Conservation (phyloP, 2,329 filamentous ascomycete species). For the Microcyclospora tardicrescens region DNA sequence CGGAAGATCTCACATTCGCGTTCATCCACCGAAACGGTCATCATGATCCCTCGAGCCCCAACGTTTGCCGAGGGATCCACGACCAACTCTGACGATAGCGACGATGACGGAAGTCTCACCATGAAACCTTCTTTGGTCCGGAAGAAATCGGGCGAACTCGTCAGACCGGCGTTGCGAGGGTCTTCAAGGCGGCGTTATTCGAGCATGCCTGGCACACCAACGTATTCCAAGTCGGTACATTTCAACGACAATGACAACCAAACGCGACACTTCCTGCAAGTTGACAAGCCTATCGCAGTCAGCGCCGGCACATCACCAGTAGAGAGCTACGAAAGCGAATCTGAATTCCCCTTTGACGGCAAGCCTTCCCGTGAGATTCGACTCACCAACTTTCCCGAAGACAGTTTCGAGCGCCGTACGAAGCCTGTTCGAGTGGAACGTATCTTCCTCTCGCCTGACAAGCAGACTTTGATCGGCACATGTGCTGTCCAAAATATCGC, state of each 20-base stretch:
- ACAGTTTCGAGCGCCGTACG: conserved; percentile 48
- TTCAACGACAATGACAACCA: conserved; percentile 96
- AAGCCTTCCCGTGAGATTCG: conserved; percentile 65
- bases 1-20: conserved; percentile 50
- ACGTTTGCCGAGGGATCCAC: conserved; percentile 30
- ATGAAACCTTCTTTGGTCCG: conserved; percentile 80
- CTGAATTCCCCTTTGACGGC: conserved; percentile 71
- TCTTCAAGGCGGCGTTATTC: conserved; percentile 71
- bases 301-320: conserved; percentile 87
- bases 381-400: conserved; percentile 67
- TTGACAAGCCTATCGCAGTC: conserved; percentile 89
- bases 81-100: conserved; percentile 37
- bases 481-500: conserved; percentile 77
- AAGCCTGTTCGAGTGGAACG: conserved; percentile 69
- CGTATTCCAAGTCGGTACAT: conserved; percentile 93
- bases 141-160: conserved; percentile 96
- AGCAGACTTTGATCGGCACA: conserved; percentile 72
- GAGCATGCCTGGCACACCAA: conserved; percentile 94
- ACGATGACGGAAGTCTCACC: conserved; percentile 32
- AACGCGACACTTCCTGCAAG: conserved; percentile 86
- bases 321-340: conserved; percentile 75
- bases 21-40: conserved; percentile 44
- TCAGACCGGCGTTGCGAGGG: conserved; percentile 76
- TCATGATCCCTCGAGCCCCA: conserved; percentile 34
- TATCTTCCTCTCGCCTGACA: conserved; percentile 76